Evolutionary conservation across 495 filamentous ascomycete genomes (phyloP).

Genomic region (Penicillium herquei): DNA sequence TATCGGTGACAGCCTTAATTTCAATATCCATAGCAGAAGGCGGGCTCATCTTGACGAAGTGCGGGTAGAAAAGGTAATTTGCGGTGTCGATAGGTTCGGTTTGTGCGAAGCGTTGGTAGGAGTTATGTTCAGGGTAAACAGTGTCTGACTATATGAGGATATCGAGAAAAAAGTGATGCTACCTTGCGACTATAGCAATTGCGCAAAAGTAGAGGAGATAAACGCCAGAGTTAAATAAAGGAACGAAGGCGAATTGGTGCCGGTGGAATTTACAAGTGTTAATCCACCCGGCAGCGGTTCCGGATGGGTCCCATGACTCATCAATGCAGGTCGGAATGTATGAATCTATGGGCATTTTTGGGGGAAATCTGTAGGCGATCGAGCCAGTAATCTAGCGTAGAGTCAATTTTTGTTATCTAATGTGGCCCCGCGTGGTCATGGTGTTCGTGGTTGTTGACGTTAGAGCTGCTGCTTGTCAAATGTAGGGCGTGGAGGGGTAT

Average conservation of each 20-base stretch:
- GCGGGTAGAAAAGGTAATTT: conserved; percentile 5
- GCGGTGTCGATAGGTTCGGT: conserved; percentile 8
- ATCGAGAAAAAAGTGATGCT: not conserved
- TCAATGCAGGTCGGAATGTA: conserved; percentile 5
- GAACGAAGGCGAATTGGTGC: conserved; percentile 15
- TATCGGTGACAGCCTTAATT: conserved; percentile 37
- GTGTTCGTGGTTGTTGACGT: not conserved
- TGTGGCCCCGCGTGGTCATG: not conserved
- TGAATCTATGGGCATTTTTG: conserved; percentile 4
- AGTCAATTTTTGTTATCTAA: conserved; percentile 38
- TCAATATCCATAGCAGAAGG: conserved; percentile 41
- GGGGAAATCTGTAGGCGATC: not conserved
- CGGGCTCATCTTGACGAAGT: conserved; percentile 34
- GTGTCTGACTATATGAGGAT: not conserved
- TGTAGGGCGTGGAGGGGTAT: conserved; percentile 12
- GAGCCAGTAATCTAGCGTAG: not conserved
- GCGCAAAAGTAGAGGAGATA: not conserved
- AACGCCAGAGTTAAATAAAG: not conserved
- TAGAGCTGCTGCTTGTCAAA: conserved; percentile 8
- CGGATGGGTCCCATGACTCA: conserved; percentile 24
- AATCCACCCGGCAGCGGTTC: conserved; percentile 17
- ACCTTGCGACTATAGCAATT: not conserved
- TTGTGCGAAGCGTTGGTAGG: not conserved
- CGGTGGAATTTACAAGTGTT: conserved; percentile 17
- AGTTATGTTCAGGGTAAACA: not conserved